Conservation (phyloP, 352 stramenopile species). For the Phytophthora uliginosa region DNA sequence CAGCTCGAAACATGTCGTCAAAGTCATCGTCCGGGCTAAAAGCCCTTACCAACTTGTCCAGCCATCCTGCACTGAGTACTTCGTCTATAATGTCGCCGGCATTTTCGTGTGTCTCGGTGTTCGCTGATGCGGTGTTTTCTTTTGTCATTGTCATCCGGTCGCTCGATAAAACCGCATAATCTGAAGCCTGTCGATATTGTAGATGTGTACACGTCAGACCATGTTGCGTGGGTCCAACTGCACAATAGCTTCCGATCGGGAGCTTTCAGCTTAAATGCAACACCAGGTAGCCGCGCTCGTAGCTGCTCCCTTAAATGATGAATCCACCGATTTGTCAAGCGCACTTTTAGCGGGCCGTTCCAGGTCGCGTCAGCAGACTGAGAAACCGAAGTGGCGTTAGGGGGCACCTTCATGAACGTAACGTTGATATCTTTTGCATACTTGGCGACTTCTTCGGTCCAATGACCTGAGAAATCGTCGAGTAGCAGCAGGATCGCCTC, state of each 20-base stretch:
- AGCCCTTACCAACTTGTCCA: not conserved
- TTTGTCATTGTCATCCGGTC: not conserved
- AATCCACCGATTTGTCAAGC: not conserved
- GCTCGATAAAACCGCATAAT: not conserved
- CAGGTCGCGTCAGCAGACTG: no score
- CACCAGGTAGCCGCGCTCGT: not conserved
- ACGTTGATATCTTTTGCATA: not conserved
- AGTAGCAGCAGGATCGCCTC: not conserved
- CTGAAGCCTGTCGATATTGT: not conserved
- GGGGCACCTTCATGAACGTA: not conserved
- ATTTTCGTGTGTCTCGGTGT: not conserved
- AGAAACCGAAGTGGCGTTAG: not conserved
- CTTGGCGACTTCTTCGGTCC: not conserved
- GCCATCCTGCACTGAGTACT: not conserved
- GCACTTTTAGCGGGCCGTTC: not conserved
- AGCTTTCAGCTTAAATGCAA: not conserved
- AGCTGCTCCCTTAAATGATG: not conserved
- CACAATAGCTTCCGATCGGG: not conserved
- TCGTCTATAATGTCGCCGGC: not conserved
- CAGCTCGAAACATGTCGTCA: not conserved
- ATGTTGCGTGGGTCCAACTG: not conserved
- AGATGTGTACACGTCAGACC: not conserved
- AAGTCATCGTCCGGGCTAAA: not conserved
- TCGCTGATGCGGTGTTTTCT: not conserved
- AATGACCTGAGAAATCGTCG: not conserved